Evolutionary conservation across 805 yeast genomes (phyloP), one percentile per base, ranked within the genome.

Genomic region (Starmerella stigmatis): DNA sequence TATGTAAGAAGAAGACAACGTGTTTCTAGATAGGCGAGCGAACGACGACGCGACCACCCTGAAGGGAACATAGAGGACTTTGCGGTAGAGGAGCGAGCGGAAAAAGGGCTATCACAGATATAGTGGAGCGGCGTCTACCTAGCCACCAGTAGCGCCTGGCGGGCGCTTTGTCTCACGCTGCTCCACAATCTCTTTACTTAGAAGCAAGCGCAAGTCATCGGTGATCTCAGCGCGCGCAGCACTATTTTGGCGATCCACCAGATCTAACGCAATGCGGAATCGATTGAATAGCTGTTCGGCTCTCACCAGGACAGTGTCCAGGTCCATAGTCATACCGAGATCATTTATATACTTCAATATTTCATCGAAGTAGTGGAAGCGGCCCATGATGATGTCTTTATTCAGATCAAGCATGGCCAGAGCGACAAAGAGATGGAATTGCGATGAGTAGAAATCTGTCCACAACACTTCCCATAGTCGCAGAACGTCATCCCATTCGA

Each of bases 301-400:
- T 33, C 96, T 70, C n/a, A 83, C 76, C 43, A 89, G 69, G 35
- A 86, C 66, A 53, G 84, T 94, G 38, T 81, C 76, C 55, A 86
- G 66, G 46, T 84, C 78, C 67, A 86, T 68, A 2, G 78, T 73
- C 69, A 81, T 81, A 41, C 85, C 78, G 48, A 92, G 70, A 57
- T 89, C 96, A 64, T 92, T 92, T 76, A 89, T 82, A 60, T 82
- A 92, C 65, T 83, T 86, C 57, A 92, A 72, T 21, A 92, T 88
- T 60, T 89, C 95, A 60, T 92, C 97, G 64, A 92, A 89, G 50
- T 79, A 77, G 26, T 68, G 68, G 48, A 92, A 68, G 56, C 85
- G 81, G 32, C 78, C 75, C 50, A 79, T 76, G 25, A 89, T 83
- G 32, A 83, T 78, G 38, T 78, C 74, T 55, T 86, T 83, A 62